phyloP scores from a whole-genome alignment of 2,329 filamentous ascomycete genomes.

The Cladosporium sphaerospermum region DNA sequence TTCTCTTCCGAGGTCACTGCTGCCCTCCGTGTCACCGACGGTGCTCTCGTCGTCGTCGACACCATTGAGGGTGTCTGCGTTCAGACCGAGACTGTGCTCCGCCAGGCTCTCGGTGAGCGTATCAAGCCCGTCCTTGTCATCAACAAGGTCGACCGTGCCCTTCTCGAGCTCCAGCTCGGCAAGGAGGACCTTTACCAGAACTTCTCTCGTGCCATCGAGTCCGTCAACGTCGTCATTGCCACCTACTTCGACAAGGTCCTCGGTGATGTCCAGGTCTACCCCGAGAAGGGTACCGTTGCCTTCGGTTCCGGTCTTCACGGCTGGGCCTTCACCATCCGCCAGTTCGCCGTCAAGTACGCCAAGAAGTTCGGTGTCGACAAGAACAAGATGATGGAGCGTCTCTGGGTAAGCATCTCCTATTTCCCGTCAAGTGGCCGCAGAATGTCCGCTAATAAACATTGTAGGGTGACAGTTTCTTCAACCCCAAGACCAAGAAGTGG shows the following conservation, averaged over 20 bases:
- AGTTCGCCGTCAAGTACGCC: slow-evolving; percentile 92
- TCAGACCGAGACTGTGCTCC: slow-evolving; percentile 98
- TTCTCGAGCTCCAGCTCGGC: slow-evolving; percentile 95
- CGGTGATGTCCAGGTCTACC: slow-evolving; percentile 98
- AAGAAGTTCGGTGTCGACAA: slow-evolving; percentile 99
- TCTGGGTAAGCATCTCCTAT: slow-evolving; percentile 66
- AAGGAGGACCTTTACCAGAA: slow-evolving; percentile 99
- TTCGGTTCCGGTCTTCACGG: slow-evolving; percentile 99
- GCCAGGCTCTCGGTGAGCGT: slow-evolving; percentile 98
- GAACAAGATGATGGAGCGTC: slow-evolving; percentile 99
- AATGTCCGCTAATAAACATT: slow-evolving; percentile 15
- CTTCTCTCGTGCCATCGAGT: slow-evolving; percentile 99
- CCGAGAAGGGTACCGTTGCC: slow-evolving; percentile 92
- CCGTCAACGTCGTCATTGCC: slow-evolving; percentile 99
- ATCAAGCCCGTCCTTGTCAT: slow-evolving; percentile 99
- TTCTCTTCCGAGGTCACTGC: slow-evolving; percentile 99
- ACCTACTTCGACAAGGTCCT: slow-evolving; percentile 97
- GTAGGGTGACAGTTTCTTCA: slow-evolving; percentile 97
- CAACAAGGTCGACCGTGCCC: slow-evolving; percentile 99
- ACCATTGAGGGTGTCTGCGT: slow-evolving; percentile 99
- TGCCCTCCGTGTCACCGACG: slow-evolving; percentile 98
- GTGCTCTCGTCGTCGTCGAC: slow-evolving; percentile 99
- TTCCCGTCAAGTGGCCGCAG: background rate
- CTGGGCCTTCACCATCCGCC: slow-evolving; percentile 98
- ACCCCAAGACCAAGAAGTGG: slow-evolving; percentile 99